These are phyloP conservation scores for Heracleum sosnowskyi DNA, from an alignment of 129 eudicot genomes.

Conservation along the genomic window DNA sequence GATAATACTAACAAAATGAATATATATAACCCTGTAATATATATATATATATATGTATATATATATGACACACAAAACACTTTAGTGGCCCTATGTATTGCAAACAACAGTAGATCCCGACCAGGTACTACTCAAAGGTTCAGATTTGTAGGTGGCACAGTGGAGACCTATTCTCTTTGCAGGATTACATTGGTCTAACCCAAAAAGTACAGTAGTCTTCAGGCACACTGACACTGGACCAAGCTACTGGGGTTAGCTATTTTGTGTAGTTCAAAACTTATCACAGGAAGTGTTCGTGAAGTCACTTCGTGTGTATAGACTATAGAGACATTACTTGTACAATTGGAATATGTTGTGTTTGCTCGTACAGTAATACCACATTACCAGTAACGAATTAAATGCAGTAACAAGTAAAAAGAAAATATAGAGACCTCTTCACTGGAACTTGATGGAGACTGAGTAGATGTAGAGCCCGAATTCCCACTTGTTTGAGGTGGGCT, in stretches of 20 bases:
- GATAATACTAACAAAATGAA: no score
- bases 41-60: no score
- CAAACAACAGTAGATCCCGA: not conserved
- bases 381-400: not conserved
- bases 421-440: slow-evolving; percentile 23
- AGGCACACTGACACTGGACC: slow-evolving; percentile 2
- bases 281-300: not conserved
- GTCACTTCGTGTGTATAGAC: no score
- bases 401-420: not conserved
- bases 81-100: not conserved
- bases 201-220: not conserved
- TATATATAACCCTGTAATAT: not conserved
- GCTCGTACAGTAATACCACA: not conserved
- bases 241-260: not conserved
- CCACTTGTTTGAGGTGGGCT: slow-evolving; percentile 33
- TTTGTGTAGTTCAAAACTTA: not conserved
- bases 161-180: not conserved
- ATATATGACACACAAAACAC: not conserved
- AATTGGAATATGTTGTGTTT: not conserved
- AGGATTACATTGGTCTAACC: not conserved
- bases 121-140: not conserved
- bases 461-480: slow-evolving; percentile 24
- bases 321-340: not conserved
- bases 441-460: slow-evolving; percentile 27
- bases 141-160: not conserved